Evolutionary conservation across 495 filamentous ascomycete species (phyloP), one percentile per base, ranked within the genome.

Genomic region (Hypoxylon trugodes): DNA sequence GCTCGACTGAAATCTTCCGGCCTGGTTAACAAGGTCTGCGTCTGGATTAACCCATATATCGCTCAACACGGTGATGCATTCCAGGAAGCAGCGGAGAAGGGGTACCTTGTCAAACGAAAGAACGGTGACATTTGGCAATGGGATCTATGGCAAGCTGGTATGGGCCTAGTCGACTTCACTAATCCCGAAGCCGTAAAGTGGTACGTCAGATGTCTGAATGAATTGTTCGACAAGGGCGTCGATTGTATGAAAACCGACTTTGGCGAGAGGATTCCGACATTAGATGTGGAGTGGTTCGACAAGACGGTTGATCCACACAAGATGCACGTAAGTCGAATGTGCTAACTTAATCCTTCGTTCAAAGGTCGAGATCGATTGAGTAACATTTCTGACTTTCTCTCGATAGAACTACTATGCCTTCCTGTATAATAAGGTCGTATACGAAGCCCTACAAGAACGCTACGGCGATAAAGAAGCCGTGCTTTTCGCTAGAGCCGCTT

Each of bases 201-300:
- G 88, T 90, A 81, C 64, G 73, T 72, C 53, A 59, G 58, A 2
- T 86, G 87, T 59, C 72, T 90, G 6, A 75, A 85, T 25, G 75
- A 72, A 1, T 81, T 90, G 1, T 86, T 89, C 69, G 82, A 87
- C 41, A 79, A 82, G 55, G 89, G 89, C 7, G 81, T 91, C 42
- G 86, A 90, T 73, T 81, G 79, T 43, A 84, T 90, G 80, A 90
- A 90, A 68, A 90, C 89, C 12, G 88, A 91, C 71, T 90, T 90
- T 59, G 87, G 87, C 12, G 88, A 90, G 72, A 79, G 88, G 26
- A 88, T 90, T 43, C 88, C 88, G 0, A 78, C 80, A n/a, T 74
- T 78, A 19, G 83, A 86, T 60, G 82, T 90, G 8, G 65, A 77
- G 33, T 89, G 85, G 81, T 77, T 77, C 59, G 83, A 86, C 68